phyloP scores from a whole-genome alignment of 129 eudicot genomes.

The carrot (Daucus carota) region DNA sequence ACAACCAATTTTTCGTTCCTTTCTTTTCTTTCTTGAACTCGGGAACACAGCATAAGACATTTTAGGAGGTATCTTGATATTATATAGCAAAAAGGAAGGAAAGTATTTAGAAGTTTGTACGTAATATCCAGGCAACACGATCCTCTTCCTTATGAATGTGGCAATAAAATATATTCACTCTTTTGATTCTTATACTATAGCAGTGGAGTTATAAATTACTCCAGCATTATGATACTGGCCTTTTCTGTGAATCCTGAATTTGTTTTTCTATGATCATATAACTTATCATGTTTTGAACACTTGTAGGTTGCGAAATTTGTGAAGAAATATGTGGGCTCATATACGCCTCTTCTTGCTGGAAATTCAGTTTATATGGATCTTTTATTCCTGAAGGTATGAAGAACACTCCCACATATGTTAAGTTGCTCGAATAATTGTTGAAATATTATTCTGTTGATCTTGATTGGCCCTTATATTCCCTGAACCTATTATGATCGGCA shows the following conservation, averaged over 20 bases:
- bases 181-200: neutral
- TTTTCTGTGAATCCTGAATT: neutral
- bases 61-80: neutral
- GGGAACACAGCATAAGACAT: no score
- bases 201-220: neutral
- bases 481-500: neutral
- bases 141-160: neutral
- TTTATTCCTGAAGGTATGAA: constrained; percentile 49
- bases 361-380: constrained; percentile 60
- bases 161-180: neutral
- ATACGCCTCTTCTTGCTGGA: constrained; percentile 66
- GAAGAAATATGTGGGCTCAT: constrained; percentile 43
- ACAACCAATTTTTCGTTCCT: no score
- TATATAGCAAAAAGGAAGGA: neutral
- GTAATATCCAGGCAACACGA: neutral
- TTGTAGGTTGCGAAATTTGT: constrained; percentile 74
- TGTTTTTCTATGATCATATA: neutral
- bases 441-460: neutral
- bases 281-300: constrained; percentile 8
- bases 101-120: neutral
- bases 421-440: neutral
- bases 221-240: neutral
- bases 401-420: neutral
- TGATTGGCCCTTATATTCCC: neutral
- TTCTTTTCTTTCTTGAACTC: no score